These are phyloP conservation scores for Boehmeria nivea DNA, from an alignment of 306 rosid species.

Conservation along the genomic window DNA sequence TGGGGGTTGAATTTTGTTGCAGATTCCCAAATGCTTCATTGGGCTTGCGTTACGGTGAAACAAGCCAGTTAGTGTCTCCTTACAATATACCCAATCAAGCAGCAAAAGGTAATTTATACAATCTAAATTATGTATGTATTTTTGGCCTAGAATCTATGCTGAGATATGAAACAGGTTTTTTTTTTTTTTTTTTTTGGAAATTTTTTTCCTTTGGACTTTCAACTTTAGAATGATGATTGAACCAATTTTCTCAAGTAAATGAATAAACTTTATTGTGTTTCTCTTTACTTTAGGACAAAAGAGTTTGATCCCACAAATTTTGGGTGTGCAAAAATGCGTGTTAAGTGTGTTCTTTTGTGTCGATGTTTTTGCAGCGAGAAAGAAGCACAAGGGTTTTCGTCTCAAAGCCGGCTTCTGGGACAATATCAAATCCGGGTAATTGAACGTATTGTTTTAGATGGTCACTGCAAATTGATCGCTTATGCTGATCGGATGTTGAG, in stretches of 20 bases:
- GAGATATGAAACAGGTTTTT: no score
- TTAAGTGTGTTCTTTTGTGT: background rate
- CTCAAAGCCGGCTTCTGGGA: conserved; percentile 89
- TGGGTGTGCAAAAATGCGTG: background rate
- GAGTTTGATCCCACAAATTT: no score
- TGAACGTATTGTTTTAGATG: background rate
- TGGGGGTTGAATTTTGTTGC: conserved; percentile 9
- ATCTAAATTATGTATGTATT: background rate
- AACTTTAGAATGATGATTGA: no score
- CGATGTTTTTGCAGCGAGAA: conserved; percentile 38
- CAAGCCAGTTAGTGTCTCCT: conserved; percentile 28
- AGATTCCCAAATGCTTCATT: conserved; percentile 49
- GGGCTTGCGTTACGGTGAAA: conserved; percentile 29
- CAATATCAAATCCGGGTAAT: conserved; percentile 86
- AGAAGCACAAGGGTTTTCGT: conserved; percentile 43
- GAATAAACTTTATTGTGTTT: no score
- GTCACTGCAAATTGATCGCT: no score
- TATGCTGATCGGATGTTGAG: no score
- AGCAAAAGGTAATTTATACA: conserved; percentile 25
- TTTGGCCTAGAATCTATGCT: background rate
- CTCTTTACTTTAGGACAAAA: no score
- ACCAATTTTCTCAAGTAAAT: no score
- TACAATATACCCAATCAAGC: conserved; percentile 32
- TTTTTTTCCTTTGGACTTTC: no score
- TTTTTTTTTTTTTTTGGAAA: no score